Conservation (phyloP, 257 asterid species). For the Verbascum thapsus region DNA sequence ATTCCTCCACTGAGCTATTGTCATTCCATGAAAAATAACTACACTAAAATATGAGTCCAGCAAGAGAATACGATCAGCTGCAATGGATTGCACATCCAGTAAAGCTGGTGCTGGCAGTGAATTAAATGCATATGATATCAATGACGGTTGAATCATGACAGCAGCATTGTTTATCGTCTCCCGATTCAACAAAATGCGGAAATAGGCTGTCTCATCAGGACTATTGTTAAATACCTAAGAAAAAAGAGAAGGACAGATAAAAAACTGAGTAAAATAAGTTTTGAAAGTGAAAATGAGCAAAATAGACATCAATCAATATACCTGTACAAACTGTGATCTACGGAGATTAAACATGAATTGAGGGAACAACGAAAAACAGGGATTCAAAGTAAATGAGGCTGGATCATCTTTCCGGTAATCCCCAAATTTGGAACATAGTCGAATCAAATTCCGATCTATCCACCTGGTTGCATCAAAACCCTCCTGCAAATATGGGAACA, state of each 20-base stretch:
- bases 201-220: slow-evolving; percentile 98
- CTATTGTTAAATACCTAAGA: slow-evolving; percentile 90
- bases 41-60: slow-evolving; percentile 90
- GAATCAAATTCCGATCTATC: slow-evolving; percentile 94
- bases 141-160: slow-evolving; percentile 96
- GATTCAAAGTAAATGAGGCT: slow-evolving; percentile 79
- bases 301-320: slow-evolving; percentile 29
- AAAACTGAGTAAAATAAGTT: slow-evolving; percentile 7
- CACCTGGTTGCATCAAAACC: slow-evolving; percentile 93
- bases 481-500: slow-evolving; percentile 58
- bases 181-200: slow-evolving; percentile 91
- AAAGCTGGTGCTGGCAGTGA: slow-evolving; percentile 90
- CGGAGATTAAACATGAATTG: slow-evolving; percentile 97
- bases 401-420: slow-evolving; percentile 97
- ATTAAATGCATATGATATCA: slow-evolving; percentile 80
- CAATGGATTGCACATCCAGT: slow-evolving; percentile 86
- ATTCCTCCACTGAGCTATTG: slow-evolving; percentile 98
- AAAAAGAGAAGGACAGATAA: slow-evolving; percentile 17
- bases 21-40: slow-evolving; percentile 97
- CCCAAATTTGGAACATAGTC: slow-evolving; percentile 93
- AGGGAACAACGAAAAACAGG: slow-evolving; percentile 83
- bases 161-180: slow-evolving; percentile 89
- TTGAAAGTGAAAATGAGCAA: slow-evolving; percentile 10
- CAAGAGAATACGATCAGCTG: slow-evolving; percentile 89
- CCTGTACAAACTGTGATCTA: slow-evolving; percentile 97